Conservation (phyloP, 305 asterid species). For the Fraxinus albicans region DNA sequence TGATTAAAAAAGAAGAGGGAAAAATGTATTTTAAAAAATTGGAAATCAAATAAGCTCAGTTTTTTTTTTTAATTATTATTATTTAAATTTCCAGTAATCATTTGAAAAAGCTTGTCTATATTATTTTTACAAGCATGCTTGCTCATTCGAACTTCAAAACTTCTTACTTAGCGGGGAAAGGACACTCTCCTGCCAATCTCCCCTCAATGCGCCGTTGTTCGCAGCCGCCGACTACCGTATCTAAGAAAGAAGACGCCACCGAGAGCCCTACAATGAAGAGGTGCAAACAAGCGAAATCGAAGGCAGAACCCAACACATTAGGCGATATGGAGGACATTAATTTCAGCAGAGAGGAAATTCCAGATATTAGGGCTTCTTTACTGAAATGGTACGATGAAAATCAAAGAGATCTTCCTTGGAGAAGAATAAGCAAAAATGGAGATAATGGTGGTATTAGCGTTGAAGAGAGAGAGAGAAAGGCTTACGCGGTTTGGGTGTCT, state of each 20-base stretch:
- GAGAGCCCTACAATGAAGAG: constrained; percentile 39
- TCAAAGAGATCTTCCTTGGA: constrained; percentile 91
- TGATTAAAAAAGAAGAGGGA: no score
- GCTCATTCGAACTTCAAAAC: constrained; percentile 25
- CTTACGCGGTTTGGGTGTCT: constrained; percentile 98
- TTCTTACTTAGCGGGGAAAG: constrained; percentile 50
- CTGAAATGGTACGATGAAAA: constrained; percentile 76
- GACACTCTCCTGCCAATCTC: constrained; percentile 22
- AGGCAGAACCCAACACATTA: constrained; percentile 14
- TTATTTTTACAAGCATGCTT: not conserved
- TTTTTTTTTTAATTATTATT: no score
- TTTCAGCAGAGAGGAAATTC: constrained; percentile 52
- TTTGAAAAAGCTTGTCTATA: not conserved
- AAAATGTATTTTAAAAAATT: no score
- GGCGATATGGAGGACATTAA: constrained; percentile 74
- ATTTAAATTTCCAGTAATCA: not conserved
- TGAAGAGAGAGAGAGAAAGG: constrained; percentile 56
- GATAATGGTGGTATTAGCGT: constrained; percentile 18
- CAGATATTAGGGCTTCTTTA: constrained; percentile 68
- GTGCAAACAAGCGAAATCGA: constrained; percentile 31
- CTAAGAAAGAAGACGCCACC: not conserved
- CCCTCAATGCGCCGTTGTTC: constrained; percentile 14
- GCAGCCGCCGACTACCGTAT: constrained; percentile 28
- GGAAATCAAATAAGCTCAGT: no score
- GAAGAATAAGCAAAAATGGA: constrained; percentile 51